phyloP scores from a whole-genome alignment of 805 yeast genomes.

The Naumovozyma baii region DNA sequence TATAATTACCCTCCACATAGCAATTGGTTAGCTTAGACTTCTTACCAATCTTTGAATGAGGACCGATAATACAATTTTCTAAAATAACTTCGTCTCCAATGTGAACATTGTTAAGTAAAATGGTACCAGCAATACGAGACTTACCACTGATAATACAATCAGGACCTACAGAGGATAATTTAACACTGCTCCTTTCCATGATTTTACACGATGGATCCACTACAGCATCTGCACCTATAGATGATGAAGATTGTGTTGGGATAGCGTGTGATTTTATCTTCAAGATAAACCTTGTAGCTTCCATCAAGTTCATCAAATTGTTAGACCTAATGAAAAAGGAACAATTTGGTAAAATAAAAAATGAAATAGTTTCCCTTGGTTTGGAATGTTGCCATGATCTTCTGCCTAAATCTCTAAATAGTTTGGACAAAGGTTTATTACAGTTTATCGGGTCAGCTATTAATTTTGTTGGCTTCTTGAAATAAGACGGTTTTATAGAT shows the following conservation, averaged over 20 bases:
- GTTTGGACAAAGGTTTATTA: slow-evolving; percentile 48
- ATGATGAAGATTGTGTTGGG: slow-evolving; percentile 38
- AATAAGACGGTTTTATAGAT: slow-evolving; percentile 23
- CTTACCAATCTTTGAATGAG: slow-evolving; percentile 48
- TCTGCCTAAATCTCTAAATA: slow-evolving; percentile 80
- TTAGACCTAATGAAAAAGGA: slow-evolving; percentile 69
- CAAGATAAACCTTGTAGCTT: slow-evolving; percentile 74
- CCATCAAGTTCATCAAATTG: slow-evolving; percentile 74
- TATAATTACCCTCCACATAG: slow-evolving; percentile 73
- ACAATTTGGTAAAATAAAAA: slow-evolving; percentile 52
- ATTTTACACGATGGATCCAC: slow-evolving; percentile 60
- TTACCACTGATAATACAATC: slow-evolving; percentile 72
- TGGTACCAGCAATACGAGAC: slow-evolving; percentile 81
- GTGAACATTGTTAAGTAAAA: slow-evolving; percentile 58
- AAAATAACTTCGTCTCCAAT: slow-evolving; percentile 65
- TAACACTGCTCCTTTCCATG: slow-evolving; percentile 79
- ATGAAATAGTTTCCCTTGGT: slow-evolving; percentile 50
- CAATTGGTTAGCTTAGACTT: slow-evolving; percentile 68
- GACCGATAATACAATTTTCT: slow-evolving; percentile 85
- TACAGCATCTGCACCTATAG: slow-evolving; percentile 75
- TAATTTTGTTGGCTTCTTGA: slow-evolving; percentile 24
- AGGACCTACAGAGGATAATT: slow-evolving; percentile 71
- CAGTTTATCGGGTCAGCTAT: slow-evolving; percentile 22
- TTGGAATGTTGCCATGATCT: slow-evolving; percentile 79
- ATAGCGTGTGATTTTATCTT: slow-evolving; percentile 45